phyloP scores from a whole-genome alignment of 352 stramenopile genomes.

The Pythium aphanidermatum region DNA sequence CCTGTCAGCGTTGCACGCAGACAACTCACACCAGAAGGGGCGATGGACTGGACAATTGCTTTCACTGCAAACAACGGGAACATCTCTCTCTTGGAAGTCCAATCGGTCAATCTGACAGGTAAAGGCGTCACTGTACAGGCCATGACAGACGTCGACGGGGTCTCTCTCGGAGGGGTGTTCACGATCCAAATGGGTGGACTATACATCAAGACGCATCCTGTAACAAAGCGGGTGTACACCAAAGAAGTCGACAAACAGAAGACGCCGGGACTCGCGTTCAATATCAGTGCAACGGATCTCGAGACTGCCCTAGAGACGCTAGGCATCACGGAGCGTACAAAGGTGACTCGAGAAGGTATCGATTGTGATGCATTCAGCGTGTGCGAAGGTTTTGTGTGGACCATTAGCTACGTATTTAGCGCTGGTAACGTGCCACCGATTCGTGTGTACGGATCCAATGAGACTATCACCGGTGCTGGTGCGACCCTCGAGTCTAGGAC shows the following conservation, averaged over 20 bases:
- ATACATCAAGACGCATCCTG: conserved; percentile 43
- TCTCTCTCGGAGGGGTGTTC: conserved; percentile 43
- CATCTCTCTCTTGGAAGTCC: conserved; percentile 26
- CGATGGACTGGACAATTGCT: conserved; percentile 56
- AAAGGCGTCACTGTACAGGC: conserved; percentile 26
- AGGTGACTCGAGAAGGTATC: conserved; percentile 27
- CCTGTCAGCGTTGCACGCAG: conserved; percentile 33
- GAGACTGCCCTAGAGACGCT: conserved; percentile 30
- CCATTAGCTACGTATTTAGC: conserved; percentile 54
- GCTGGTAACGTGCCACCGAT: conserved; percentile 59
- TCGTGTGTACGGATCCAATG: conserved; percentile 25
- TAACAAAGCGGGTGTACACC: conserved; percentile 38
- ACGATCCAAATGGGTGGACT: conserved; percentile 44
- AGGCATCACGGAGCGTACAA: conserved; percentile 29
- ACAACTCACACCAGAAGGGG: conserved; percentile 43
- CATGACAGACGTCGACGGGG: conserved; percentile 36
- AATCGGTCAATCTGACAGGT: conserved; percentile 51
- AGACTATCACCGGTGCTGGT: conserved; percentile 25
- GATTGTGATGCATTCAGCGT: conserved; percentile 55
- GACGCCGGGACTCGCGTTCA: conserved; percentile 38
- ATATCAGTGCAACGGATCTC: conserved; percentile 23
- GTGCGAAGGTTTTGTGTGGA: conserved; percentile 68
- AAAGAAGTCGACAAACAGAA: conserved; percentile 31
- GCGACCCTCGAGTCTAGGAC: conserved; percentile 27
- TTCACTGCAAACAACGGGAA: conserved; percentile 63